Base-by-base conservation (phyloP, 768 basidiomycete species). In the Boletus fagicola region DNA sequence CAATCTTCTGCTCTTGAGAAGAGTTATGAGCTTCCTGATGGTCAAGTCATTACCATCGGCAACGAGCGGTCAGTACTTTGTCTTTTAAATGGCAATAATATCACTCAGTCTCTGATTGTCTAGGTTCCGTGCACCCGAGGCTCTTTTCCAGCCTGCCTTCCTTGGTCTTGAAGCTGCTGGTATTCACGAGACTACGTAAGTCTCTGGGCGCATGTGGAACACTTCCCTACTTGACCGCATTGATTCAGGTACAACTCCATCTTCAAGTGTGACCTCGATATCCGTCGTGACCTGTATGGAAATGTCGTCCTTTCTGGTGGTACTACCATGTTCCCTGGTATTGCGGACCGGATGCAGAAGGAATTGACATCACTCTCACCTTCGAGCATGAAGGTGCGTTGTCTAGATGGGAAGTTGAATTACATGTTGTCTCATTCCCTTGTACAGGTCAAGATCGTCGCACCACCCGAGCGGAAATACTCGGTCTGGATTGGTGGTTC, bases 261-360 rank as follows among this genome's bases (percentile, higher is more conserved):
- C 72, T 71, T 71, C 65, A 82, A 80, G 72, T 83, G 90, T 69
- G 90, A 92, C 74, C 77, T 90, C 53, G 88, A 96, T 62, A 71
- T 72, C n/a, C 71, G 71, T 65, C 72, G 72, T 42, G 71, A 72
- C 13, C 31, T 72, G 30, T 72, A 72, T 12, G 71, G 71, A n/a
- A 72, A 72, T 15, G 71, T 73, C n/a, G 74, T 73, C 15, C 75
- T 85, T 66, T 82, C 82, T 57, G 92, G 92, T 69, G 92, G 92
- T 70, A 91, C 90, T 60, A 94, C 92, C 69, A 94, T 95, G 92
- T 94, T 94, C 89, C 87, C 90, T 65, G 94, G 93, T 80, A 94
- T 96, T 67, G 85, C 92, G 65, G 94, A 96, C 76, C 89, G 94
- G 68, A 92, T 96, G 91, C 90, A 92, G 75, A 94, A 93, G 81